These are phyloP conservation scores for Wickerhamiella nectarea DNA, from an alignment of 805 yeast species.

Conservation along the genomic window DNA sequence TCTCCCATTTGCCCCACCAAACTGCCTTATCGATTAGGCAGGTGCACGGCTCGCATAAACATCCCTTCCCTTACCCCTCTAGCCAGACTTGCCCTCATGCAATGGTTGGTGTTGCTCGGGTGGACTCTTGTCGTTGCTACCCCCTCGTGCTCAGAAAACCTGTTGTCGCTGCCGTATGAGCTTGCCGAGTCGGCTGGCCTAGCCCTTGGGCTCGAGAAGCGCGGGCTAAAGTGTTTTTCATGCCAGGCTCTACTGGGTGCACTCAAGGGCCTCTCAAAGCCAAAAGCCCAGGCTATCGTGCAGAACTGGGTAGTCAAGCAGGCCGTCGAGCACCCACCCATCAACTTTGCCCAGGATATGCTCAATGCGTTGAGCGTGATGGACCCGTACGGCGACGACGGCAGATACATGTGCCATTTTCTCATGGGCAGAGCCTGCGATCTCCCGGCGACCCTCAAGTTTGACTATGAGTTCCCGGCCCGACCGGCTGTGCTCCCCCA, in stretches of 20 bases:
- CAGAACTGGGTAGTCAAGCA: neutral
- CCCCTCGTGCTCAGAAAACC: neutral
- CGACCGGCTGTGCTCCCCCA: slow-evolving; percentile 14
- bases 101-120: neutral
- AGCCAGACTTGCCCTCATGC: neutral
- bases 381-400: slow-evolving; percentile 41
- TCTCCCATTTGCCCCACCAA: neutral
- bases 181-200: slow-evolving; percentile 3
- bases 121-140: neutral
- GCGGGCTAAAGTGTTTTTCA: slow-evolving; percentile 3
- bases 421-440: slow-evolving; percentile 37
- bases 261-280: slow-evolving; percentile 2
- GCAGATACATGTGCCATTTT: slow-evolving; percentile 48
- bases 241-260: slow-evolving; percentile 5
- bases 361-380: slow-evolving; percentile 38
- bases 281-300: neutral
- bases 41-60: neutral
- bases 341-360: slow-evolving; percentile 29
- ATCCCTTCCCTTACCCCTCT: neutral
- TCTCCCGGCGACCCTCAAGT: slow-evolving; percentile 39
- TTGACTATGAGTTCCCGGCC: slow-evolving; percentile 31
- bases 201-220: slow-evolving; percentile 3
- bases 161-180: slow-evolving; percentile 1
- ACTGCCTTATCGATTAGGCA: slow-evolving; percentile 6
- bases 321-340: slow-evolving; percentile 5